These are phyloP conservation scores for Climacium dendroides DNA, from an alignment of 225 moss, liverwort and hornwort species.

Conservation along the genomic window DNA sequence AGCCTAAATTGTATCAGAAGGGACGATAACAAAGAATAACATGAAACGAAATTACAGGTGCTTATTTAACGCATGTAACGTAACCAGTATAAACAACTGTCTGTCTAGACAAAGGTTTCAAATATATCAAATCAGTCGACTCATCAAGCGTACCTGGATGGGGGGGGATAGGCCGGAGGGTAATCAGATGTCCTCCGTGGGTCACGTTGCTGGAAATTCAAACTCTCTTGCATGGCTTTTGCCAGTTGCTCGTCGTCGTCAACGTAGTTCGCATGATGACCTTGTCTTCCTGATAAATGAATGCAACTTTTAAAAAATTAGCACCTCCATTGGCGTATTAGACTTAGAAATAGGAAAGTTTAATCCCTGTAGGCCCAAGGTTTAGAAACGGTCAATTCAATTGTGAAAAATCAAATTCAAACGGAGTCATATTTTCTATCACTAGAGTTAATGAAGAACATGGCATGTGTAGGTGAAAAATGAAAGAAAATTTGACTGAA, in stretches of 20 bases:
- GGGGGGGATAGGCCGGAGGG: not conserved
- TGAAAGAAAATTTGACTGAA: not conserved
- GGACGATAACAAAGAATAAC: not conserved
- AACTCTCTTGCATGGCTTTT: slow-evolving; percentile 49
- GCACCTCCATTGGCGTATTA: not conserved
- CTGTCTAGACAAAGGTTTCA: not conserved
- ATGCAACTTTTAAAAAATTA: not conserved
- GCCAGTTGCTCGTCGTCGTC: slow-evolving; percentile 48
- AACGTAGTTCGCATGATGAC: not conserved
- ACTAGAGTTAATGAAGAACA: not conserved
- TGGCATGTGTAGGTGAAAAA: too few species aligned
- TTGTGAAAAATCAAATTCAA: not conserved
- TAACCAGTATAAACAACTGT: not conserved
- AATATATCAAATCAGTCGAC: not conserved
- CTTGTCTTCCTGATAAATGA: slow-evolving; percentile 18
- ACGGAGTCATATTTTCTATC: not conserved
- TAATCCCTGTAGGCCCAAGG: not conserved
- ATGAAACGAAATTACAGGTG: not conserved
- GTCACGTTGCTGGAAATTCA: slow-evolving; percentile 19
- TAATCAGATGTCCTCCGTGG: slow-evolving; percentile 6
- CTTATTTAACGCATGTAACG: not conserved
- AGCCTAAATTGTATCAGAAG: not conserved
- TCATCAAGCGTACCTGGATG: slow-evolving; percentile 11
- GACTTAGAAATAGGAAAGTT: not conserved
- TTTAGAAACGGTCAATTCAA: not conserved